A percentile compares a stretch with the other conserved stretches of the same genome.
These are phyloP conservation scores for Melampsora abietis-canadensis DNA, from an alignment of 1,284 basidiomycete genomes.

Conservation along the genomic window DNA sequence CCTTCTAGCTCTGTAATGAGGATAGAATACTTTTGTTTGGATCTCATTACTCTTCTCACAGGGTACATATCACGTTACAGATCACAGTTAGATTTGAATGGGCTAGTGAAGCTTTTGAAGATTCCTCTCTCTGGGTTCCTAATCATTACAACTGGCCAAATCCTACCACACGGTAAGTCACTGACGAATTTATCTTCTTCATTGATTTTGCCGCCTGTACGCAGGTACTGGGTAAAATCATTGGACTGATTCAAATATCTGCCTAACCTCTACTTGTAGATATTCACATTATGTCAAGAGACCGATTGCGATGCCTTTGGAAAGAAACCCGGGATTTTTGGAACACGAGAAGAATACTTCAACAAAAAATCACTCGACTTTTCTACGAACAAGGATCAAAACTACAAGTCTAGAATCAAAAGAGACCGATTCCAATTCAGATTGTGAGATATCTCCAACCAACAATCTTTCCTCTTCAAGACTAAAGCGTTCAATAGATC, in stretches of 20 bases:
- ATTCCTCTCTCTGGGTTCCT: background rate
- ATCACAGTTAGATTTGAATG: background rate
- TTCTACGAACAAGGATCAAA: too few relatives aligned
- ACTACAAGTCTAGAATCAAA: too few relatives aligned
- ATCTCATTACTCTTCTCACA: background rate
- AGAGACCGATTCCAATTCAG: too few relatives aligned
- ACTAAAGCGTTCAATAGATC: background rate
- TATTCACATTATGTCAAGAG: conserved; percentile 1
- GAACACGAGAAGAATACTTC: too few relatives aligned
- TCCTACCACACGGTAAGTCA: background rate
- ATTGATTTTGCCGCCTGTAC: background rate
- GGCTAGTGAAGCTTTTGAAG: background rate
- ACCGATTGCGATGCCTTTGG: background rate
- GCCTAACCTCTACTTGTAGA: background rate
- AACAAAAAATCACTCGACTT: too few relatives aligned
- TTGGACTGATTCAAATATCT: background rate
- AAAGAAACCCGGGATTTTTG: too few relatives aligned
- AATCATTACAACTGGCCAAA: conserved; percentile 8
- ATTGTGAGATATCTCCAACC: too few relatives aligned
- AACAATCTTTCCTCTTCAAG: background rate
- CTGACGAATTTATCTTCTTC: background rate
- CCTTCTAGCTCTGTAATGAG: background rate
- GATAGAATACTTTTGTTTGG: background rate
- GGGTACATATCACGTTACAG: background rate
- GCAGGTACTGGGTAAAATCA: background rate